Conservation (phyloP, 306 rosid genomes). For the Sicyos edulis region DNA sequence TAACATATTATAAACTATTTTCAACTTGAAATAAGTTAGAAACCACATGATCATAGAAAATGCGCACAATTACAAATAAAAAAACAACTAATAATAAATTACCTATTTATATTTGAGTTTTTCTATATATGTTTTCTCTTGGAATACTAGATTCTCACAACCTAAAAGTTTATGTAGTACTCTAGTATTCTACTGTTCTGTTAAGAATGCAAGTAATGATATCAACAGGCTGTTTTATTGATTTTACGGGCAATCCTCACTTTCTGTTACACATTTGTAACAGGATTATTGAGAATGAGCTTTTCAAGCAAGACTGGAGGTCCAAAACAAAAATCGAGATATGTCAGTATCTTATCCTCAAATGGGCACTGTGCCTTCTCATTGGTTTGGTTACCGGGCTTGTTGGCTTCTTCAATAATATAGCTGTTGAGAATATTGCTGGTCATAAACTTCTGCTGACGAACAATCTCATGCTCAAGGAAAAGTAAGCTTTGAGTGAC, state of each 20-base stretch:
- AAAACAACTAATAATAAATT: too few relatives aligned
- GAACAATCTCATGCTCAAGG: conserved; percentile 44
- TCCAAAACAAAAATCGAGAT: conserved; percentile 46
- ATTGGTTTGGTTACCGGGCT: conserved; percentile 67
- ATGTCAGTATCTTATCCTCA: conserved; percentile 47
- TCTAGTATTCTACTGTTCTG: not conserved
- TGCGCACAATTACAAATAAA: too few relatives aligned
- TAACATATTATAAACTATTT: too few relatives aligned
- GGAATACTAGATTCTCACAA: not conserved
- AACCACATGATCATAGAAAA: too few relatives aligned
- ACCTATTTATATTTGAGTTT: too few relatives aligned
- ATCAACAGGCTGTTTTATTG: not conserved
- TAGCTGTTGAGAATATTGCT: conserved; percentile 76
- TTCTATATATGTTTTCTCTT: too few relatives aligned
- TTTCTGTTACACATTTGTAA: conserved; percentile 26
- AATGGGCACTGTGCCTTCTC: conserved; percentile 67
- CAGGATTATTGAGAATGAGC: conserved; percentile 76
- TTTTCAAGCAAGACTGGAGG: conserved; percentile 78
- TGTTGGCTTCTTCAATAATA: conserved; percentile 60
- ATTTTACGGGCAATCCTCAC: not conserved
- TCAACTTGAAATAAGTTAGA: too few relatives aligned
- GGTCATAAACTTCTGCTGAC: conserved; percentile 63
- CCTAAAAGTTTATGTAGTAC: not conserved
- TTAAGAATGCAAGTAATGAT: not conserved
- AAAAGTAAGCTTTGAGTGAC: conserved; percentile 35